phyloP scores from a whole-genome alignment of 2,329 filamentous ascomycete genomes.

The Dactylellina haptotyla region DNA sequence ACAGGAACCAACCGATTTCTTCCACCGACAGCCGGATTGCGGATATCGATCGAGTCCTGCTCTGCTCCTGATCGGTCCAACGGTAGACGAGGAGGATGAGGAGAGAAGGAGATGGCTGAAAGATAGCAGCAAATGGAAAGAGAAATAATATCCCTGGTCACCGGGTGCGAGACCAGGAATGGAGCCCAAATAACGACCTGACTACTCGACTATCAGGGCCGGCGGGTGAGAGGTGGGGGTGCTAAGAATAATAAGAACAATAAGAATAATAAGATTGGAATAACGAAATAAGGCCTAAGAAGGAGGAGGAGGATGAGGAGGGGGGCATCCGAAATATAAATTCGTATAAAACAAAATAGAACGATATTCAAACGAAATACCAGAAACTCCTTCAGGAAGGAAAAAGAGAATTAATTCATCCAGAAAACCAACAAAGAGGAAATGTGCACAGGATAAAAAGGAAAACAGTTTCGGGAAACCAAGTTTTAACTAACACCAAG shows the following conservation, averaged over 20 bases:
- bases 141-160: too few relatives aligned
- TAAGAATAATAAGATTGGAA: background rate
- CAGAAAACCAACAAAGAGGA: too few relatives aligned
- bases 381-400: too few relatives aligned
- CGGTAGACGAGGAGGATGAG: background rate
- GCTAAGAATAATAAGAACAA: background rate
- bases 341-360: background rate
- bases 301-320: background rate
- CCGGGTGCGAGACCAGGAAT: too few relatives aligned
- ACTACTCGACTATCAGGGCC: background rate
- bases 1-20: slow-evolving; percentile 10
- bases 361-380: too few relatives aligned
- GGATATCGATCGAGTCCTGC: background rate
- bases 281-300: background rate
- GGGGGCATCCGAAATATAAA: background rate
- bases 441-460: too few relatives aligned
- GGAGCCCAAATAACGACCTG: background rate
- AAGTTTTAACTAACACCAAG: too few relatives aligned
- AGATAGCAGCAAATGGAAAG: slow-evolving; percentile 4
- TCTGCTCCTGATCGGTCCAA: background rate
- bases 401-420: too few relatives aligned
- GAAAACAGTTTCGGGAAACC: too few relatives aligned
- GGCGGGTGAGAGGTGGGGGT: background rate
- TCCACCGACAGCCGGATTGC: slow-evolving; percentile 21
- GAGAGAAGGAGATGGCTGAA: slow-evolving; percentile 11